Percentiles rank a stretch among this genome's conserved stretches.
Evolutionary conservation across 1,284 basidiomycete genomes (phyloP).

Genomic region (Trametes sp.): DNA sequence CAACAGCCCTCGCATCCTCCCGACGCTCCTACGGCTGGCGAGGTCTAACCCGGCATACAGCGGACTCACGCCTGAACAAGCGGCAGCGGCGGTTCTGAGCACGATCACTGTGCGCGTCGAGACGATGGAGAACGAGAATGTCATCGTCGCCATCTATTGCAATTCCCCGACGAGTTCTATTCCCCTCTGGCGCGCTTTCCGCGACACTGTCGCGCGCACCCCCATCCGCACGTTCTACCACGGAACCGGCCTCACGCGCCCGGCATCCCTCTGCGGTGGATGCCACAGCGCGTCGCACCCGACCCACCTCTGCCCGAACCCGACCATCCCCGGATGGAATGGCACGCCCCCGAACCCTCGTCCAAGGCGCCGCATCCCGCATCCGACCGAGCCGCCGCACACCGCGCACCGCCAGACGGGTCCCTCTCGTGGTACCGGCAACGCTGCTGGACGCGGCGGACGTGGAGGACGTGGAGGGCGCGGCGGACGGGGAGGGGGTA

Average conservation of each 20-base stretch:
- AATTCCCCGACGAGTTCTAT: neutral
- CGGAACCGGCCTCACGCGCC: neutral
- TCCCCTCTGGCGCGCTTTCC: neutral
- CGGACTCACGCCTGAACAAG: neutral
- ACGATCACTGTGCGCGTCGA: neutral
- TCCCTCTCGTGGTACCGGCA: too few relatives aligned
- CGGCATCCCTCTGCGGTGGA: neutral
- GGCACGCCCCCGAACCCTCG: neutral
- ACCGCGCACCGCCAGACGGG: too few relatives aligned
- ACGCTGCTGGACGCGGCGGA: too few relatives aligned
- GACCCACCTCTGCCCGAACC: neutral
- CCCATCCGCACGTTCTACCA: neutral
- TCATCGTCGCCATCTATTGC: neutral
- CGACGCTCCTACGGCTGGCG: neutral
- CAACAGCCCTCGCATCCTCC: neutral
- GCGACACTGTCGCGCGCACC: neutral
- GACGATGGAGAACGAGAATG: neutral
- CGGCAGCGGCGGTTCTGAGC: neutral
- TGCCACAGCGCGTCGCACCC: neutral
- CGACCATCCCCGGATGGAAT: neutral
- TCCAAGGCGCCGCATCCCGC: too few relatives aligned
- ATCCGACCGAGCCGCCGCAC: too few relatives aligned
- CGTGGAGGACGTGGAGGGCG: too few relatives aligned
- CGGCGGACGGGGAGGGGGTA: too few relatives aligned
- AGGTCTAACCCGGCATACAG: neutral